These are phyloP conservation scores for Triadica sebifera DNA, from an alignment of 345 rosid genomes.

Conservation along the genomic window DNA sequence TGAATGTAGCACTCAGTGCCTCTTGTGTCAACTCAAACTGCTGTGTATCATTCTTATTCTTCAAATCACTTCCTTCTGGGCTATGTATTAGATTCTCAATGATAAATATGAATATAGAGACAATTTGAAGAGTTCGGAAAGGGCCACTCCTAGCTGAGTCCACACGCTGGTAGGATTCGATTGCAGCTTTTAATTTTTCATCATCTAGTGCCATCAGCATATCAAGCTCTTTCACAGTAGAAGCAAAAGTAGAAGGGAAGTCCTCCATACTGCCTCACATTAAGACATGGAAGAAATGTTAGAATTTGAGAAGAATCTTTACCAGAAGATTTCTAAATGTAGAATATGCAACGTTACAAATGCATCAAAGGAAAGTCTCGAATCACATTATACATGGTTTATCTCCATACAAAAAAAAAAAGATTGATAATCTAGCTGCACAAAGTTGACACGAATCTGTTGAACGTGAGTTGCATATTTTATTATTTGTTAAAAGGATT, in stretches of 20 bases:
- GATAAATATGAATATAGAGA: constrained; percentile 60
- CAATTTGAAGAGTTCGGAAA: constrained; percentile 62
- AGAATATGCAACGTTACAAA: too few species aligned
- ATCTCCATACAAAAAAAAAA: too few species aligned
- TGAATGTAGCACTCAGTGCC: too few species aligned
- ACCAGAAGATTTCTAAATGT: not conserved
- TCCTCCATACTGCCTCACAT: constrained; percentile 59
- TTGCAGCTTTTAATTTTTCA: constrained; percentile 36
- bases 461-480: too few species aligned
- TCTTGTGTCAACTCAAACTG: too few species aligned
- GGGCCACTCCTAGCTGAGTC: constrained; percentile 66
- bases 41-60: constrained; percentile 31
- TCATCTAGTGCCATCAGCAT: constrained; percentile 51
- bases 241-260: constrained; percentile 58
- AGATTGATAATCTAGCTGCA: too few species aligned
- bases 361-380: too few species aligned
- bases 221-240: constrained; percentile 61
- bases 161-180: constrained; percentile 62
- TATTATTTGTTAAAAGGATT: too few species aligned
- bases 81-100: constrained; percentile 39
- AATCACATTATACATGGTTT: too few species aligned
- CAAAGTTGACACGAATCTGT: too few species aligned
- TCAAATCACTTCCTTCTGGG: constrained; percentile 24
- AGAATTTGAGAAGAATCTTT: constrained; percentile 13
- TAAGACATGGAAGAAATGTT: constrained; percentile 9